Evolutionary conservation across 2,329 filamentous ascomycete species (phyloP).

Genomic region (Fusarium sp.): DNA sequence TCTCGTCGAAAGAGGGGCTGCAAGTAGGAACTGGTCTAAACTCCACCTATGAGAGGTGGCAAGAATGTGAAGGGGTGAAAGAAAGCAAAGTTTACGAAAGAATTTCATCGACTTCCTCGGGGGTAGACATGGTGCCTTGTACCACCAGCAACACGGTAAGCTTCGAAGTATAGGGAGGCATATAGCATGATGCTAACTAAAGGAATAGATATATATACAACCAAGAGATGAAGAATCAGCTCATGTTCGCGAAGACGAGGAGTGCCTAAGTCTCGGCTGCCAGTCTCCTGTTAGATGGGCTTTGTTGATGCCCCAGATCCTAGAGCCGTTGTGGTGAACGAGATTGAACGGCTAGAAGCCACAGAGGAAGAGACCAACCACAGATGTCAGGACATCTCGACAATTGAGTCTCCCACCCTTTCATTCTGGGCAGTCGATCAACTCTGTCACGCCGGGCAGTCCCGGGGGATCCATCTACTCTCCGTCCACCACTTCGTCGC

Average conservation of each 20-base stretch:
- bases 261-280: background rate
- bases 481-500: too few relatives aligned
- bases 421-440: too few relatives aligned
- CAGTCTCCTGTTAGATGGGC: background rate
- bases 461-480: too few relatives aligned
- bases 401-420: too few relatives aligned
- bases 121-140: too few relatives aligned
- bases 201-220: background rate
- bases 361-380: background rate
- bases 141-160: background rate
- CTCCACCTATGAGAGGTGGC: background rate
- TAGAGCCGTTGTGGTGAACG: background rate
- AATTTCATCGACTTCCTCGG: background rate
- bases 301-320: background rate
- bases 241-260: background rate
- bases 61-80: background rate
- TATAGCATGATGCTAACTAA: background rate
- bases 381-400: background rate
- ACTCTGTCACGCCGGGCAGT: too few relatives aligned
- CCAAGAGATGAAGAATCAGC: too few relatives aligned
- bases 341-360: background rate
- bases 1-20: background rate
- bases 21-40: background rate
- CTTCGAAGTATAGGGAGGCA: background rate
- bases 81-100: background rate